These are phyloP conservation scores for Backusella mclennaniae DNA, from an alignment of 192 early-diverging fungal species.

Conservation along the genomic window DNA sequence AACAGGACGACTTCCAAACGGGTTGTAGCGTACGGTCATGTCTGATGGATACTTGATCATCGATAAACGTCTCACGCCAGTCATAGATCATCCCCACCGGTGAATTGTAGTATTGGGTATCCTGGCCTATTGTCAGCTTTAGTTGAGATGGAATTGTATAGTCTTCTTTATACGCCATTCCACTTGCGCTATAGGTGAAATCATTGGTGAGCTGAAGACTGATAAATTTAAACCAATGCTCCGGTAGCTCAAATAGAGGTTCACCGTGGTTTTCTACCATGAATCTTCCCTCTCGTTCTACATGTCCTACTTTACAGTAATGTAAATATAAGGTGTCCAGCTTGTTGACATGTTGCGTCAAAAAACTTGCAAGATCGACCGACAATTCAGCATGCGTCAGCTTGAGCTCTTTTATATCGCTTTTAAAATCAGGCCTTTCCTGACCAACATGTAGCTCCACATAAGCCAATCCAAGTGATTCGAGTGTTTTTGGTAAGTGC, in stretches of 20 bases:
- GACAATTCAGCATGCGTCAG: not conserved
- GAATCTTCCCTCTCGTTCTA: not conserved
- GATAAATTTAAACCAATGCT: not conserved
- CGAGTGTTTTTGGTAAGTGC: not conserved
- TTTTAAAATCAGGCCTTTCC: not conserved
- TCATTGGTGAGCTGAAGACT: not conserved
- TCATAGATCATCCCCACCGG: not conserved
- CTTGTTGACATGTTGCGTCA: not conserved
- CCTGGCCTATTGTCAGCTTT: not conserved
- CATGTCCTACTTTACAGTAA: not conserved
- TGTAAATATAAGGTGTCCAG: not conserved
- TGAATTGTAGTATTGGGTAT: not conserved
- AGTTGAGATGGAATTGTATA: not conserved
- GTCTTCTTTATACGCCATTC: not conserved
- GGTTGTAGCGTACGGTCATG: not conserved
- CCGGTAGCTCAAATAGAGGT: not conserved
- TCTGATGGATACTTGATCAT: not conserved
- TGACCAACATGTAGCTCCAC: not conserved
- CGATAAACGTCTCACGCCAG: not conserved
- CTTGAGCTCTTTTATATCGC: not conserved
- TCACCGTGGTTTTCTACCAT: not conserved
- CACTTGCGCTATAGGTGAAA: not conserved
- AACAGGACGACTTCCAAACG: not conserved
- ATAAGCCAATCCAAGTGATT: not conserved
- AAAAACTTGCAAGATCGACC: not conserved